Base-by-base conservation (phyloP, 108 stramenopile genomes). In the Phaeodactylum tricornutum region DNA sequence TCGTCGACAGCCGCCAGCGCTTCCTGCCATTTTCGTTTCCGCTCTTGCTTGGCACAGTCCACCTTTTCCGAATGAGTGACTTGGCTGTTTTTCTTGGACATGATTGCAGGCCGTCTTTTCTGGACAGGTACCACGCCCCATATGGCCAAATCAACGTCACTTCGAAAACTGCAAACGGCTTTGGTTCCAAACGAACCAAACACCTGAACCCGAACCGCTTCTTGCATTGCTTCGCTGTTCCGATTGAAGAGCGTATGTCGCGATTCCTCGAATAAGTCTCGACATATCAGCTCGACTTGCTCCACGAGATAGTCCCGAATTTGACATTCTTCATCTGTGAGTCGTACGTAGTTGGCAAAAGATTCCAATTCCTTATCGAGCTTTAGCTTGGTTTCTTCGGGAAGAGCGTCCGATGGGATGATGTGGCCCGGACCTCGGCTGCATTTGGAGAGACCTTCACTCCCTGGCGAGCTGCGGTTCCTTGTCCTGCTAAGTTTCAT, bases 171-270 rank as follows among this genome's bases (percentile, higher is more conserved):
- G 48, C 88, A 90, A 0, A 90, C 79, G 5, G 50, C 45, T 27
- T 38, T 71, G 0, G 79, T 68, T 0, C 79, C 83, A 64, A 75
- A 90, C 0, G 80, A 82, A 2, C 87, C 87, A 65, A 85, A 90
- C 11, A 74, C 70, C 26, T 58, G 53, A 1, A 80, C 60, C 19
- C 27, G 42, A 28, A 72, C 55, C 3, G 52, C n/a, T n/a, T n/a
- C n/a, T n/a, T n/a, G 9, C 27, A 33, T 28, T 28, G 49, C 55
- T 52, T 11, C 29, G 9, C 24, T 47, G 25, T 43, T 47, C 31
- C 5, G 24, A 11, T 25, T 53, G 39, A 4, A n/a, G n/a, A n/a
- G n/a, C 33, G 57, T 59, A 50, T 29, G n/a, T 30, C 34, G 22
- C 24, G 1, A 36, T 57, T 34, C 68, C 63, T 22, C 76, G 71